Evolutionary conservation across 208 protist genomes (phyloP), one percentile per base, ranked within the genome.

Genomic region (Wallacemonas sp.): DNA sequence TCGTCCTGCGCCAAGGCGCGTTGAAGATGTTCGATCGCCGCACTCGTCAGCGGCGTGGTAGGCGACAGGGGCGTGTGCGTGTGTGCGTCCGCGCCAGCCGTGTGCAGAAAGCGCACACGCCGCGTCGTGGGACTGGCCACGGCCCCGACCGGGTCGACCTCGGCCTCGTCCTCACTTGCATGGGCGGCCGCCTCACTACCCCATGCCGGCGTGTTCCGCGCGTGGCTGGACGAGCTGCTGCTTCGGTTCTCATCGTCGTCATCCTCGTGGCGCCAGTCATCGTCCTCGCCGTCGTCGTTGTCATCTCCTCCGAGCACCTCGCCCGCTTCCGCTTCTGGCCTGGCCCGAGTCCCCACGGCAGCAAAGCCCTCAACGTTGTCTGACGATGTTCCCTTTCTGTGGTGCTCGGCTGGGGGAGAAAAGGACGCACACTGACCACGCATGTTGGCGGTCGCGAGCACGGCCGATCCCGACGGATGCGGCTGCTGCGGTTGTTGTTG

Each of bases 171-270:
- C n/a, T n/a, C n/a, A n/a, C n/a, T n/a, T n/a, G n/a, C n/a, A n/a
- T n/a, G n/a, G n/a, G n/a, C n/a, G n/a, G n/a, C n/a, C n/a, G n/a
- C 36, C 10, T 14, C 36, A 41, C 36, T 41, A 7, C 14, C 36
- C 14, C 10, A 41, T 0, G 36, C 36, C 7, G 36, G 7, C 10
- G 36, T 41, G 44, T 25, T 49, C 11, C 20, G 44, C 5, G 20
- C 20, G 14, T 22, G 11, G 26, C 25, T 32, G 18, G 48, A 55
- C 10, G 26, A 4, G 29, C 48, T 61, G 7, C 31, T 61, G 23
- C 33, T 61, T 11, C 55, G 33, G 23, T 45, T 61, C 33, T 8
- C 55, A 23, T 61, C 55, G n/a, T 61, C 55, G 55, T 61, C 11
- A 33, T 25, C 50, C 10, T 14, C 10, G 10, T 7, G 36, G n/a